Conservation (phyloP, 2,329 filamentous ascomycete genomes). For the Xylariomycetidae sp. region DNA sequence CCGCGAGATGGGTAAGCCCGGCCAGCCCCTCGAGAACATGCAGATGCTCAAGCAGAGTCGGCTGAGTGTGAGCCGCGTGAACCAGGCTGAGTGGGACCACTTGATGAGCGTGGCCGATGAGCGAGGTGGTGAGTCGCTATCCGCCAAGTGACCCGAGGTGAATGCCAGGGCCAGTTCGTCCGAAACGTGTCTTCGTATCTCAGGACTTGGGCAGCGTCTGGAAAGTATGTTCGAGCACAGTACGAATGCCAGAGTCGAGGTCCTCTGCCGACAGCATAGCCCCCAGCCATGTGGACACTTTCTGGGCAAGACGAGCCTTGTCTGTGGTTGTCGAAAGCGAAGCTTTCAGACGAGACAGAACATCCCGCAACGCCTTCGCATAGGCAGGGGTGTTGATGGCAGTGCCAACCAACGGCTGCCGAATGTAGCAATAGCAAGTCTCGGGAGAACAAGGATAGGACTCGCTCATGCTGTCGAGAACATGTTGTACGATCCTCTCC, state of each 20-base stretch:
- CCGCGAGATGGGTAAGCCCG: slow-evolving; percentile 52
- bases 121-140: slow-evolving; percentile 20
- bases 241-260: slow-evolving; percentile 50
- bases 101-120: slow-evolving; percentile 47
- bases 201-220: slow-evolving; percentile 20
- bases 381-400: slow-evolving; percentile 61
- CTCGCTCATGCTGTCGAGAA: slow-evolving; percentile 58
- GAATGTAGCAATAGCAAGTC: slow-evolving; percentile 65
- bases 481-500: slow-evolving; percentile 63
- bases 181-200: slow-evolving; percentile 6
- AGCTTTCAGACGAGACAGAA: slow-evolving; percentile 56
- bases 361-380: slow-evolving; percentile 61
- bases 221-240: slow-evolving; percentile 48
- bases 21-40: slow-evolving; percentile 62
- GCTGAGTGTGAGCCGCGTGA: slow-evolving; percentile 71
- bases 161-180: background rate
- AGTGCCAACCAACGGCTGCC: slow-evolving; percentile 62
- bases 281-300: slow-evolving; percentile 49
- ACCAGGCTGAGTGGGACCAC: slow-evolving; percentile 57
- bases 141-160: background rate
- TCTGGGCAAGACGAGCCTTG: slow-evolving; percentile 38
- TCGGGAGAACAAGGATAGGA: slow-evolving; percentile 54
- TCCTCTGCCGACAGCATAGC: slow-evolving; percentile 40
- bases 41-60: slow-evolving; percentile 78
- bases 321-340: slow-evolving; percentile 40